Conservation (phyloP, 2,329 filamentous ascomycete species). For the Aspergillus awamori region DNA sequence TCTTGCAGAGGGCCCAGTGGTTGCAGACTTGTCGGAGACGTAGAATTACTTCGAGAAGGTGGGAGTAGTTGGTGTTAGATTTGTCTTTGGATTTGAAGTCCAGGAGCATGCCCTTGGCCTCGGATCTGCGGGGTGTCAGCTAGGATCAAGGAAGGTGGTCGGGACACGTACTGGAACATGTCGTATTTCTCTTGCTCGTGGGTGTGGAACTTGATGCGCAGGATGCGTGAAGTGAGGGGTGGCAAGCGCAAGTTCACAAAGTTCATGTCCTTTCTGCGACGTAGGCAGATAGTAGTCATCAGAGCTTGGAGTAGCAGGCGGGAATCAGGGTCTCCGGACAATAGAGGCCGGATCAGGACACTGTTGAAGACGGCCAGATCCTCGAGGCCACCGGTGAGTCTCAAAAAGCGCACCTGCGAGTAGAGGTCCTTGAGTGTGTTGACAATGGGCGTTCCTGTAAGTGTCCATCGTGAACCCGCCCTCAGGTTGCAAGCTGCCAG, state of each 20-base stretch:
- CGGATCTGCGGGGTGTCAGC: slow-evolving; percentile 52
- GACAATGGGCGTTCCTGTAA: slow-evolving; percentile 81
- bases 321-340: slow-evolving; percentile 58
- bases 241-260: slow-evolving; percentile 83
- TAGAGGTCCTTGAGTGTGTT: slow-evolving; percentile 82
- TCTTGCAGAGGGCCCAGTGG: slow-evolving; percentile 80
- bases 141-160: not conserved
- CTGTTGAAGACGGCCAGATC: slow-evolving; percentile 73
- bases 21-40: slow-evolving; percentile 85
- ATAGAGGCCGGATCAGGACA: slow-evolving; percentile 70
- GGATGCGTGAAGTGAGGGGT: slow-evolving; percentile 74
- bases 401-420: slow-evolving; percentile 76
- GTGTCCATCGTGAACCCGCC: slow-evolving; percentile 74
- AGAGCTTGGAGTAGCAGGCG: slow-evolving; percentile 71
- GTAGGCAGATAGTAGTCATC: slow-evolving; percentile 78
- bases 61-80: slow-evolving; percentile 65
- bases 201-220: slow-evolving; percentile 71
- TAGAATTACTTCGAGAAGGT: slow-evolving; percentile 78
- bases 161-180: slow-evolving; percentile 62
- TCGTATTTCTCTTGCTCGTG: slow-evolving; percentile 80
- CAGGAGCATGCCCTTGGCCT: slow-evolving; percentile 72
- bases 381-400: slow-evolving; percentile 74
- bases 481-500: slow-evolving; percentile 67
- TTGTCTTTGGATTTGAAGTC: slow-evolving; percentile 56
- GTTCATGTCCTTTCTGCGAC: slow-evolving; percentile 83